phyloP scores from a whole-genome alignment of 2,329 filamentous ascomycete species.

The Xylariaceae sp. region DNA sequence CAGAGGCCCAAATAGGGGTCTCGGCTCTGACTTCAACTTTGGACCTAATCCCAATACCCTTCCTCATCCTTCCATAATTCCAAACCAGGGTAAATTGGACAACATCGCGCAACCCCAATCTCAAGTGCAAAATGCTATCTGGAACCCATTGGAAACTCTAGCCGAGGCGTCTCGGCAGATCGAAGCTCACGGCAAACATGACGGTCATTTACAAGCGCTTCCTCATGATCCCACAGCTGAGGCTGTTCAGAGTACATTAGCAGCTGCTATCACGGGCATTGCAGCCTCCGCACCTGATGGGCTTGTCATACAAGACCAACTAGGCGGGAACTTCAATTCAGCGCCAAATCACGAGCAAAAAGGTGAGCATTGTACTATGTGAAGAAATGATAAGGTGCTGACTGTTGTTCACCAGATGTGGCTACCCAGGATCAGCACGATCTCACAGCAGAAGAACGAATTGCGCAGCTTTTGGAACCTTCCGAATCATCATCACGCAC shows the following conservation, averaged over 20 bases:
- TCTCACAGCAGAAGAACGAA: conserved; percentile 32
- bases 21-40: conserved; percentile 10
- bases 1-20: conserved; percentile 11
- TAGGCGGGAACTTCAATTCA: conserved; percentile 39
- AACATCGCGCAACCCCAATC: conserved; percentile 21
- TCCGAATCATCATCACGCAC: conserved; percentile 41
- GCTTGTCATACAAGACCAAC: conserved; percentile 55
- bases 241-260: conserved; percentile 23
- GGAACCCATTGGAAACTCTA: conserved; percentile 79
- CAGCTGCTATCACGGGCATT: conserved; percentile 17
- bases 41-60: conserved; percentile 9
- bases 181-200: conserved; percentile 60
- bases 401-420: conserved; percentile 13
- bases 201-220: conserved; percentile 35
- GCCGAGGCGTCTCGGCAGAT: conserved; percentile 84
- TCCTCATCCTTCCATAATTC: conserved; percentile 3
- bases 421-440: conserved; percentile 14
- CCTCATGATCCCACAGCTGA: conserved; percentile 19
- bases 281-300: conserved; percentile 16
- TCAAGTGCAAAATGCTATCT: conserved; percentile 44
- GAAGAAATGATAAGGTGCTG: conserved; percentile 10
- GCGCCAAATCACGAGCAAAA: conserved; percentile 33
- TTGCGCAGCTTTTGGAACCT: conserved; percentile 42
- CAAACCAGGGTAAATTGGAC: no score
- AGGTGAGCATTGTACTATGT: conserved; percentile 29